Conservation (phyloP, 257 asterid genomes). For the Cordia subcordata region DNA sequence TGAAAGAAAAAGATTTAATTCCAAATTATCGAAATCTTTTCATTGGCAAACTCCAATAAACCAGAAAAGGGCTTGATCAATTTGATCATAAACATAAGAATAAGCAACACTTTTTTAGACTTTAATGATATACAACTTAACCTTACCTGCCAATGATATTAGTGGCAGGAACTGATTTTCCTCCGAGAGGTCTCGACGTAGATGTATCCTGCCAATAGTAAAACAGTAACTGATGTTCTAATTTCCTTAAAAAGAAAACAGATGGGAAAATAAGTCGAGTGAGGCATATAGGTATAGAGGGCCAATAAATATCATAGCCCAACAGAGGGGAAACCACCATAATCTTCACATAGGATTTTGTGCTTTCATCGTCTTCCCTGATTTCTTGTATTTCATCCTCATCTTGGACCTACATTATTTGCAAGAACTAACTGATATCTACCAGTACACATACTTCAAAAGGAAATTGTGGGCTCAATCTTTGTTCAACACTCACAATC, state of each 20-base stretch:
- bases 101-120: not conserved
- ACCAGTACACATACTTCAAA: constrained; percentile 7
- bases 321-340: constrained; percentile 34
- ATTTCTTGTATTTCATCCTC: constrained; percentile 73
- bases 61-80: not conserved
- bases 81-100: constrained; percentile 3
- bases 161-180: constrained; percentile 28
- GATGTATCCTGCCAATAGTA: constrained; percentile 36
- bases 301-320: not conserved
- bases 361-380: constrained; percentile 56
- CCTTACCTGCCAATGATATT: constrained; percentile 34
- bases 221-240: constrained; percentile 13
- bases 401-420: constrained; percentile 65
- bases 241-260: constrained; percentile 8
- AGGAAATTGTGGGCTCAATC: not conserved
- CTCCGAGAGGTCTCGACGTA: constrained; percentile 20
- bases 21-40: no score
- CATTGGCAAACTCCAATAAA: no score
- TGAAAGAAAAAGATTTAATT: no score
- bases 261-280: constrained; percentile 3
- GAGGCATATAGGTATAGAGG: not conserved
- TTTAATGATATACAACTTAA: not conserved
- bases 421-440: constrained; percentile 16
- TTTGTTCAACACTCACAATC: no score
- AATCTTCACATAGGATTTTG: constrained; percentile 27